Evolutionary conservation across 2,329 filamentous ascomycete species (phyloP), one percentile per base, ranked within the genome.

Genomic region (Stachybotrys chlorohalonatus): DNA sequence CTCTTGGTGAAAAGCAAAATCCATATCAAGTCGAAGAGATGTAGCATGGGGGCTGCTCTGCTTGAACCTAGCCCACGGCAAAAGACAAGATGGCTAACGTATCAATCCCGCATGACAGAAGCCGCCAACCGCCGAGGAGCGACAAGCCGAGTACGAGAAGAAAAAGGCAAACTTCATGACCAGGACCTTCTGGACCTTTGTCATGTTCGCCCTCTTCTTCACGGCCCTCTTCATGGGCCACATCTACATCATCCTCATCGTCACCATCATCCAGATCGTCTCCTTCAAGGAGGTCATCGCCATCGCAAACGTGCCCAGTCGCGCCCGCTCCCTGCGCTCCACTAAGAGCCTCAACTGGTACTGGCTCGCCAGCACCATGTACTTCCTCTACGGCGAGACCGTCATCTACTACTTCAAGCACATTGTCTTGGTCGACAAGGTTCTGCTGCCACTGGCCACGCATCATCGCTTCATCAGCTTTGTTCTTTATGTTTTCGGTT

Each of bases 351-450:
- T 99, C 64, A 97, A 97, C 73, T 99, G 94, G 94, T 99, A 99
- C 73, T 99, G 95, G 78, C 81, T 99, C 53, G 94, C 91, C n/a
- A 90, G 89, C 31, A 96, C 93, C 62, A 97, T 99, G 93, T 99
- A 99, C 78, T 99, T 96, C 64, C 79, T 99, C 52, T 99, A 99
- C 69, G 94, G 94, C 67, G 94, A 99, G 75, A 96, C 90, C 65
- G 93, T 99, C 67, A 96, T 99, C 66, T 99, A 99, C 77, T 99
- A 99, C 75, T 99, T 99, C 76, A 99, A 99, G 80, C 94, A 99
- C 70, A 93, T 99, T 62, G 85, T 99, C 48, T 77, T 99, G 56
- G 92, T 99, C 49, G 94, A 99, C 73, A 90, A 88, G 71, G 89
- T 97, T 49, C 78, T 99, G 58, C 78, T 96, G 55, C 94, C 94